Evolutionary conservation across 768 basidiomycete genomes (phyloP).

Genomic region (Lyophyllum decastes): DNA sequence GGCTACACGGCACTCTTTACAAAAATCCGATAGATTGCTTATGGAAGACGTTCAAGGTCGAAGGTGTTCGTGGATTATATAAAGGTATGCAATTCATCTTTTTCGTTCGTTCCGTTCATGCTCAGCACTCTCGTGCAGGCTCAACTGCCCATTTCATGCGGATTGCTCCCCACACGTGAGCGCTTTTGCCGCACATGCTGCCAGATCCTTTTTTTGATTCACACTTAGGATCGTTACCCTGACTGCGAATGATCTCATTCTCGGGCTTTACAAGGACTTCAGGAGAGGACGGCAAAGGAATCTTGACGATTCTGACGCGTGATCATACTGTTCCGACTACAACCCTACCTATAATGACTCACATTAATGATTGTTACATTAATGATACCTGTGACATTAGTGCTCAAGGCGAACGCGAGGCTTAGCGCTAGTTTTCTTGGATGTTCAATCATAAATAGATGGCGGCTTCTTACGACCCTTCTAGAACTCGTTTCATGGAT

Average conservation of each 20-base stretch:
- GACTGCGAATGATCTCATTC: constrained; percentile 82
- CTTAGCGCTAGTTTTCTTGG: not conserved
- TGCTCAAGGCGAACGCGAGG: not conserved
- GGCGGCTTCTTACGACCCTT: too few relatives aligned
- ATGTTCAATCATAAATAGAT: too few relatives aligned
- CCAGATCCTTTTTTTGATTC: not conserved
- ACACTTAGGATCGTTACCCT: constrained; percentile 78
- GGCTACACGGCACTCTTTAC: constrained; percentile 74
- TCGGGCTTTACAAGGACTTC: constrained; percentile 61
- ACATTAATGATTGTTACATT: not conserved
- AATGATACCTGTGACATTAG: not conserved
- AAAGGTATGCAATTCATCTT: constrained; percentile 58
- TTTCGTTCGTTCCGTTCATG: not conserved
- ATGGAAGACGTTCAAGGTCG: constrained; percentile 91
- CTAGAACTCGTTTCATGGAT: too few relatives aligned
- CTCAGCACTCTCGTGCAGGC: constrained; percentile 42
- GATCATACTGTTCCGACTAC: not conserved
- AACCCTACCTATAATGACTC: not conserved
- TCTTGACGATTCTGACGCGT: constrained; percentile 20
- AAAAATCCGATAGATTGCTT: constrained; percentile 94
- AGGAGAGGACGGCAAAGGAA: constrained; percentile 28
- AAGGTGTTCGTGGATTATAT: constrained; percentile 94
- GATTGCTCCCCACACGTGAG: constrained; percentile 90
- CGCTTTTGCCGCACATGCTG: constrained; percentile 1
- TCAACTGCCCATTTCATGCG: constrained; percentile 92